Percentiles rank a stretch among this genome's conserved stretches.
These are phyloP conservation scores for Acidomyces sp. DNA, from an alignment of 495 filamentous ascomycete genomes.

Conservation along the genomic window DNA sequence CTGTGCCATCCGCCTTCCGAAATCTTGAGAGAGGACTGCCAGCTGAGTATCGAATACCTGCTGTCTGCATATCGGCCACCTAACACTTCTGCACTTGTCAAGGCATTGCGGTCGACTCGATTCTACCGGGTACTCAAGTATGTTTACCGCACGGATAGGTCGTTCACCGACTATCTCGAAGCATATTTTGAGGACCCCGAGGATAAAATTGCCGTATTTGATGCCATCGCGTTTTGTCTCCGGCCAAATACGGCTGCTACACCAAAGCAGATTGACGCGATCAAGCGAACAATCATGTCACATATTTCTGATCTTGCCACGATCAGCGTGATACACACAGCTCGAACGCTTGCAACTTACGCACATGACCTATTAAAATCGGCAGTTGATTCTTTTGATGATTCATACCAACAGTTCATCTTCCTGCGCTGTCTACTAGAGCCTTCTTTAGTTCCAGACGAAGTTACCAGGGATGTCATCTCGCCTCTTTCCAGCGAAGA, in stretches of 20 bases:
- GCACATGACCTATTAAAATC: conserved; percentile 59
- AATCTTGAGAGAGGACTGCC: conserved; percentile 83
- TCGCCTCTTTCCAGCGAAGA: neutral
- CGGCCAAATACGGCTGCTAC: conserved; percentile 54
- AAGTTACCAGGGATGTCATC: neutral
- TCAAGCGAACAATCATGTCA: conserved; percentile 55
- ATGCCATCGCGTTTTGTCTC: conserved; percentile 68
- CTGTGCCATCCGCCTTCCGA: conserved; percentile 70
- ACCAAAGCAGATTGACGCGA: conserved; percentile 61
- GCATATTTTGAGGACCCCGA: conserved; percentile 78
- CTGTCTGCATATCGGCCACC: conserved; percentile 86
- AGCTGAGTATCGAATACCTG: conserved; percentile 89
- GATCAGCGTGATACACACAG: conserved; percentile 55
- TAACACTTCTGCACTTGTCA: conserved; percentile 60
- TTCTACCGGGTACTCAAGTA: conserved; percentile 93
- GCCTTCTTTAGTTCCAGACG: conserved; percentile 30
- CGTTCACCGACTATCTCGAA: conserved; percentile 64
- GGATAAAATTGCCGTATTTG: conserved; percentile 58
- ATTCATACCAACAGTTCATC: conserved; percentile 52
- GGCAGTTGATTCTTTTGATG: conserved; percentile 50
- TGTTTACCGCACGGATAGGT: conserved; percentile 66
- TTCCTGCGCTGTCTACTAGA: conserved; percentile 75
- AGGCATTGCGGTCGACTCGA: conserved; percentile 61
- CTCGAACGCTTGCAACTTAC: conserved; percentile 52
- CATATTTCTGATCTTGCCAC: conserved; percentile 55